Conservation (phyloP, 768 basidiomycete species). For the Psilocybe tampanensis region DNA sequence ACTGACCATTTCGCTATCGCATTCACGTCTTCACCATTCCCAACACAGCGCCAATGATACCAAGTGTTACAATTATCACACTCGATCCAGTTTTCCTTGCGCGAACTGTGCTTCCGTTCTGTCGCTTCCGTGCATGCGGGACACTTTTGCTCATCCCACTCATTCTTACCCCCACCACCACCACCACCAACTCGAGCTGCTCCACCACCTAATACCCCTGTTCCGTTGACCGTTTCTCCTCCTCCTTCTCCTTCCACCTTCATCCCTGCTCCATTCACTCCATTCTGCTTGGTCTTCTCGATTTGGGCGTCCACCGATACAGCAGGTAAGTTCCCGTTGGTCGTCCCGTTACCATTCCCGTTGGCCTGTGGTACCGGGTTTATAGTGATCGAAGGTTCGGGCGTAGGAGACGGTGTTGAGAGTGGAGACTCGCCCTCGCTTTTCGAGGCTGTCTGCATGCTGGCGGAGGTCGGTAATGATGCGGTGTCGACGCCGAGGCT, state of each 20-base stretch:
- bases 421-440: background rate
- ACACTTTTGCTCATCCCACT: constrained; percentile 23
- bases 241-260: background rate
- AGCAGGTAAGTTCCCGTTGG: background rate
- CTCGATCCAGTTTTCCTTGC: constrained; percentile 79
- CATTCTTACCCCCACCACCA: background rate
- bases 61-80: constrained; percentile 83
- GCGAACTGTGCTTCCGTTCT: constrained; percentile 32
- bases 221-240: background rate
- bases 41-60: constrained; percentile 85
- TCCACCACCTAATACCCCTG: too few species aligned
- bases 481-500: background rate
- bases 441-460: background rate
- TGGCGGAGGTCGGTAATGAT: background rate
- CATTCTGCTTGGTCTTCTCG: background rate
- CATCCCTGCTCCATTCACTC: background rate
- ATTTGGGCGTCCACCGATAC: background rate
- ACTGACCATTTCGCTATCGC: constrained; percentile 79
- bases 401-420: background rate
- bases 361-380: background rate
- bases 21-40: constrained; percentile 63
- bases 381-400: background rate
- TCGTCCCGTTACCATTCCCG: background rate
- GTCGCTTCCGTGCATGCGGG: constrained; percentile 28
- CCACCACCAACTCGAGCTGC: background rate